phyloP scores from a whole-genome alignment of 225 moss, liverwort and hornwort genomes.

The Pleurozium schreberi region DNA sequence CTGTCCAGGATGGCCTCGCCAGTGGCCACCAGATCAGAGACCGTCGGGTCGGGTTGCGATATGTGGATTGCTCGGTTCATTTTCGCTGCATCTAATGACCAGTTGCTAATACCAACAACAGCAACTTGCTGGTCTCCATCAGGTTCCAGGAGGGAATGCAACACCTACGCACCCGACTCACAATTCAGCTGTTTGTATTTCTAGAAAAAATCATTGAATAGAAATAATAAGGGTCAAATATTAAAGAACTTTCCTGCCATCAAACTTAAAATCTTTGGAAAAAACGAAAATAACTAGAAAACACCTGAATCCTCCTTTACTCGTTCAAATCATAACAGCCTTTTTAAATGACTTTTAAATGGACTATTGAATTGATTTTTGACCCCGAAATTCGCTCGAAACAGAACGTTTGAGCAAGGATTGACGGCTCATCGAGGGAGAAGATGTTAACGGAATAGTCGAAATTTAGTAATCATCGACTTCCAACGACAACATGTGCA shows the following conservation, averaged over 20 bases:
- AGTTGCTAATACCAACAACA: constrained; percentile 49
- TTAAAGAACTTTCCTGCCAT: neutral
- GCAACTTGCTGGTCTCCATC: constrained; percentile 34
- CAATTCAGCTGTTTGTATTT: neutral
- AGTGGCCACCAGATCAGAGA: constrained; percentile 27
- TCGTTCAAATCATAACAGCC: neutral
- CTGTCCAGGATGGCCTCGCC: constrained; percentile 44
- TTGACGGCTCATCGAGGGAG: neutral
- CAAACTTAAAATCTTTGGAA: neutral
- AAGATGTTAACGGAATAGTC: neutral
- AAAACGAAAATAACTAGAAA: neutral
- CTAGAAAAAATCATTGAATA: neutral
- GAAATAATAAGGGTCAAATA: neutral
- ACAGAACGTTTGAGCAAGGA: neutral
- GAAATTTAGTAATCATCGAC: neutral
- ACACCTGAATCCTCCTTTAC: neutral
- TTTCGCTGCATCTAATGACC: constrained; percentile 54
- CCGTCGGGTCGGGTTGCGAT: constrained; percentile 42
- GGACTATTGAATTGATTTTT: neutral
- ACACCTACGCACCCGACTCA: constrained; percentile 13
- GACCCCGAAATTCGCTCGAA: neutral
- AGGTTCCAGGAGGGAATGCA: constrained; percentile 49
- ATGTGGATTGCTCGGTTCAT: constrained; percentile 56
- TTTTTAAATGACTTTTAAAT: neutral
- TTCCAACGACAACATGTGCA: neutral